These are phyloP conservation scores for Geosmithia morbida DNA, from an alignment of 2,329 filamentous ascomycete genomes.

Conservation along the genomic window DNA sequence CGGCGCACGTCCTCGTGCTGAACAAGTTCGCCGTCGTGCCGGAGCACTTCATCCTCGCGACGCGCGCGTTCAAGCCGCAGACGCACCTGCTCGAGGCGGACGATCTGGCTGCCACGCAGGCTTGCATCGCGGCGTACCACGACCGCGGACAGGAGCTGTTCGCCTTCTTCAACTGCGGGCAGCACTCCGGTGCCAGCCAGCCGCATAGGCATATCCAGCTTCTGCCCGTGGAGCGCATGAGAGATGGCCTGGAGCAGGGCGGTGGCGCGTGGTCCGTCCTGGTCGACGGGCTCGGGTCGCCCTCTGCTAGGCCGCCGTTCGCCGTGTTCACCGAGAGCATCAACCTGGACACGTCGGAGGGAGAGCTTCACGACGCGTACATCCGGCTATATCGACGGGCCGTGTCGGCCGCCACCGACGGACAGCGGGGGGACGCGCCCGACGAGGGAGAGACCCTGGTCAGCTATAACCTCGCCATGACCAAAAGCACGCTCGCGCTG, in stretches of 20 bases:
- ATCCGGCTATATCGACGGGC: constrained; percentile 31
- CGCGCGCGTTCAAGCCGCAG: constrained; percentile 48
- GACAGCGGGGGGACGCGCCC: constrained; percentile 10
- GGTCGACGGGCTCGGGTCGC: constrained; percentile 20
- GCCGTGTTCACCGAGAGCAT: constrained; percentile 25
- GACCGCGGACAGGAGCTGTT: constrained; percentile 24
- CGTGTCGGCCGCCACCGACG: constrained; percentile 19
- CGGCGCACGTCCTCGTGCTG: constrained; percentile 49
- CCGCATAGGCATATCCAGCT: constrained; percentile 60
- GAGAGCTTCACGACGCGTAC: constrained; percentile 27
- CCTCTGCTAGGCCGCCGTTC: constrained; percentile 22
- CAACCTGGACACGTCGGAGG: constrained; percentile 14
- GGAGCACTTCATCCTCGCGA: constrained; percentile 59
- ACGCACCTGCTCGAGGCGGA: constrained; percentile 43
- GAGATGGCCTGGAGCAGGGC: constrained; percentile 25
- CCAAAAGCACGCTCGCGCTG: constrained; percentile 34
- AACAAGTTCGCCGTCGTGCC: constrained; percentile 65
- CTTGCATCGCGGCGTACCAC: constrained; percentile 43
- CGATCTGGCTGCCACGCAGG: constrained; percentile 47
- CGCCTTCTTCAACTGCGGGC: constrained; percentile 58
- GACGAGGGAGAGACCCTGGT: constrained; percentile 30
- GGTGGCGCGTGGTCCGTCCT: constrained; percentile 30
- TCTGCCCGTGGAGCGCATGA: constrained; percentile 51
- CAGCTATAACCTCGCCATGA: constrained; percentile 52
- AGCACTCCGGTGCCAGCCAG: constrained; percentile 56